These are phyloP conservation scores for Penicillium sumatraense DNA, from an alignment of 2,329 filamentous ascomycete genomes.

Conservation along the genomic window DNA sequence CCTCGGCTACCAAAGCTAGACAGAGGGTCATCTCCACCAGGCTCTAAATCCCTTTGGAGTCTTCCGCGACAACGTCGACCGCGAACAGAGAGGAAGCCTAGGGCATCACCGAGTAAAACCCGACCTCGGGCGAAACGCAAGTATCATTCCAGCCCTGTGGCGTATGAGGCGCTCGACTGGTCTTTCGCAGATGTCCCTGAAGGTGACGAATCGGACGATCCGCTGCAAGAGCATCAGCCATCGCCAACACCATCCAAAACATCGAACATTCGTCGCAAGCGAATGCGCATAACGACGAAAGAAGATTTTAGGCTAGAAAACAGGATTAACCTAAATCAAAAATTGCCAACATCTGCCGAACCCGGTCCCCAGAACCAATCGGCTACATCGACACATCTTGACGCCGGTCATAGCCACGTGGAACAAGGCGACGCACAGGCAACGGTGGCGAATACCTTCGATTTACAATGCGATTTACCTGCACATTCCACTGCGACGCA, in stretches of 20 bases:
- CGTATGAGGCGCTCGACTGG: constrained; percentile 40
- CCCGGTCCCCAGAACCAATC: constrained; percentile 6
- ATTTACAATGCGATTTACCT: constrained; percentile 4
- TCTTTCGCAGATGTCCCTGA: constrained; percentile 41
- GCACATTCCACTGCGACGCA: not conserved
- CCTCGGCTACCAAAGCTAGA: constrained; percentile 24
- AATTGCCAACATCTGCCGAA: constrained; percentile 1
- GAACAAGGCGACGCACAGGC: not conserved
- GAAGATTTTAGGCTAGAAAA: not conserved
- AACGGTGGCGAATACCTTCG: constrained; percentile 3
- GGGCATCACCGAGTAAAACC: constrained; percentile 24
- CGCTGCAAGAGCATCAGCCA: constrained; percentile 41
- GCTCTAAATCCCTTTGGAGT: constrained; percentile 45
- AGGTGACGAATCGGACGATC: constrained; percentile 48
- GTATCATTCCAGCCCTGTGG: constrained; percentile 33
- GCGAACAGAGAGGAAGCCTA: constrained; percentile 28
- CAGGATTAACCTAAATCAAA: not conserved
- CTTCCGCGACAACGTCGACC: constrained; percentile 31
- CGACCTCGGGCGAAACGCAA: constrained; percentile 28
- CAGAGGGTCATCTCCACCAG: constrained; percentile 38
- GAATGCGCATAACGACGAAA: constrained; percentile 1
- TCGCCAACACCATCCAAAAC: constrained; percentile 35
- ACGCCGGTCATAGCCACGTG: not conserved
- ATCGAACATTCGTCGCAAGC: constrained; percentile 29
- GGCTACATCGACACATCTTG: constrained; percentile 9